Evolutionary conservation across 1,139 yeast species (phyloP), one percentile per base, ranked within the genome.

Genomic region (Pneumocystis jirovecii): DNA sequence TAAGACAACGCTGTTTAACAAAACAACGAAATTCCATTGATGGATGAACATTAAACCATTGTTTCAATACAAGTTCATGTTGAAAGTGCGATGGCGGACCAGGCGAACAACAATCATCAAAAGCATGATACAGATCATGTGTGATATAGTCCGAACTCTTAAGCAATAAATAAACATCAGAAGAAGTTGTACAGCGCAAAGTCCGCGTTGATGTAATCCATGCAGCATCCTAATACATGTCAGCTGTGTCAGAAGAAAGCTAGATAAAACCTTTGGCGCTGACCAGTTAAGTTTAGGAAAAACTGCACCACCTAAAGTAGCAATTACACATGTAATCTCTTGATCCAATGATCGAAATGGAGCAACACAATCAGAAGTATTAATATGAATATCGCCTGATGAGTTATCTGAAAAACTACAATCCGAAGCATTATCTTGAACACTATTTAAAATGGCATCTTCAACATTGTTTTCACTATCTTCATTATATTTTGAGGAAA

Each of bases 261-360:
- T 29, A 45, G 66, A 68, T 44, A 44, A 21, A 50, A 50, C 57
- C 21, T 85, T 86, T 0, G 99, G 98, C 0, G 96, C 87, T 0
- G 97, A 89, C 98, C 98, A 93, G 77, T 93, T 93, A 70, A 93
- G 78, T 72, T 93, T 93, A 0, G 97, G 97, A 1, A 89, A 80
- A 7, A 90, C 90, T 0, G 84, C 76, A 0, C 87, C 87, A 72
- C 77, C 81, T 68, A 77, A 72, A 21, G 76, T 80, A 40, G 65
- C 67, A 50, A 79, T 85, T 39, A 78, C 73, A 0, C 72, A 68
- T 45, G 76, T 76, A 34, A 93, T 79, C 64, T 78, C 72, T 0
- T 76, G 71, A 71, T 90, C 95, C 34, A 90, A 76, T 0, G 81
- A 84, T 8, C 76, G 75, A 71, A 91, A 91, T 39, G 77, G 76